Evolutionary conservation across 2,329 filamentous ascomycete species (phyloP).

Genomic region (Cladosporium cucumerinum): DNA sequence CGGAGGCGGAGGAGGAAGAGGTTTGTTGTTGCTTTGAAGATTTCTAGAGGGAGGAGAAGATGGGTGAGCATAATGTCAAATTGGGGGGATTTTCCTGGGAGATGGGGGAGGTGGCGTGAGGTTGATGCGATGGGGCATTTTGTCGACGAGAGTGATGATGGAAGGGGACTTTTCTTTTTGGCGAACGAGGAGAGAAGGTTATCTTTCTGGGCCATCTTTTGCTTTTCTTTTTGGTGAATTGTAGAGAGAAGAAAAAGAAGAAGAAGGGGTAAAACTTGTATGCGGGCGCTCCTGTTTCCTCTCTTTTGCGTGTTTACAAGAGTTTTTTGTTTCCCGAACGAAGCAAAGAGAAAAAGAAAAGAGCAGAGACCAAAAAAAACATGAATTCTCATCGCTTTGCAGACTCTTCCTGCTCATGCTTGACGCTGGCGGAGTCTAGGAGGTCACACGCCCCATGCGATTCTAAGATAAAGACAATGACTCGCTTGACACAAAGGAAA

Average conservation of each 20-base stretch:
- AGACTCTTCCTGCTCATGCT: slow-evolving; percentile 1
- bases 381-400: neutral
- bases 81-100: neutral
- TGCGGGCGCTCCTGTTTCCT: neutral
- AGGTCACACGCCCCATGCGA: neutral
- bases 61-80: neutral
- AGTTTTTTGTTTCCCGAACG: neutral
- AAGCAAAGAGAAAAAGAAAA: neutral
- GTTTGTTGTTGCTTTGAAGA: neutral
- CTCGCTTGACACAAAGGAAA: slow-evolving; percentile 6
- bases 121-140: neutral
- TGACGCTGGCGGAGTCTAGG: neutral
- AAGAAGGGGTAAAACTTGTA: neutral
- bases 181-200: neutral
- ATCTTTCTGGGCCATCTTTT: neutral
- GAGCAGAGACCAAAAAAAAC: neutral
- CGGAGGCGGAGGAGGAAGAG: neutral
- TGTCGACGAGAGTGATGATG: neutral
- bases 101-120: neutral
- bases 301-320: slow-evolving; percentile 2
- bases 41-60: neutral
- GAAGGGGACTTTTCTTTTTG: neutral
- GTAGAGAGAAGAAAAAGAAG: neutral
- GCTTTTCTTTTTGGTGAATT: neutral
- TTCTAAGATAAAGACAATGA: neutral